phyloP scores from a whole-genome alignment of 805 yeast species.

The Candida golubevii region DNA sequence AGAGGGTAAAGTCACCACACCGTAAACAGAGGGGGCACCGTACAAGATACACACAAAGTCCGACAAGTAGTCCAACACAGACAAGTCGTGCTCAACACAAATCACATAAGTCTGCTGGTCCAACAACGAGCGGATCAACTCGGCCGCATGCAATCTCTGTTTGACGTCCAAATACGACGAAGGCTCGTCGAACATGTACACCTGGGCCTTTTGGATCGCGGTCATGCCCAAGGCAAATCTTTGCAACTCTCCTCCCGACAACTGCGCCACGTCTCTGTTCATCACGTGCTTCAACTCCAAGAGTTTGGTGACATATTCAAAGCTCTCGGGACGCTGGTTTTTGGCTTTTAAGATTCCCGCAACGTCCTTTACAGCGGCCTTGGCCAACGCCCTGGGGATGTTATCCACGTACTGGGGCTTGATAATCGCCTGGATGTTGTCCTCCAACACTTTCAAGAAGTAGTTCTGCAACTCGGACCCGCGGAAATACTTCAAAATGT shows the following conservation, averaged over 20 bases:
- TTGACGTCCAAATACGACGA: constrained; percentile 97
- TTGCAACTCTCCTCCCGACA: constrained; percentile 98
- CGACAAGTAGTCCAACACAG: constrained; percentile 93
- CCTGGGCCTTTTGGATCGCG: constrained; percentile 90
- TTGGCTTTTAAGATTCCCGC: constrained; percentile 77
- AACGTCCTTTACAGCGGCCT: constrained; percentile 82
- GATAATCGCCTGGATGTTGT: constrained; percentile 91
- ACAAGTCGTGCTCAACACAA: constrained; percentile 97
- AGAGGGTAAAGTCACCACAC: constrained; percentile 95
- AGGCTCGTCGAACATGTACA: constrained; percentile 99
- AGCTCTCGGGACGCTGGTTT: constrained; percentile 65
- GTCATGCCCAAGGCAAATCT: constrained; percentile 98
- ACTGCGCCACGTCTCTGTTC: constrained; percentile 81
- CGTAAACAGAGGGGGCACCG: constrained; percentile 98
- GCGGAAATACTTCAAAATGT: constrained; percentile 83
- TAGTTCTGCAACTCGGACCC: constrained; percentile 97
- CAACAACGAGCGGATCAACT: constrained; percentile 82
- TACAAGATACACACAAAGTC: constrained; percentile 95
- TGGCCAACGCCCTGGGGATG: constrained; percentile 88
- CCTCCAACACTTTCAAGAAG: constrained; percentile 91
- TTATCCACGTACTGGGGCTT: constrained; percentile 99
- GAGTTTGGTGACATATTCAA: constrained; percentile 58
- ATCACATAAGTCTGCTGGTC: constrained; percentile 78
- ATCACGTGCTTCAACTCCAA: constrained; percentile 74
- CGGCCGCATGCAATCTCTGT: constrained; percentile 97